These are phyloP conservation scores for Escovopsis sp. DNA, from an alignment of 2,329 filamentous ascomycete species.

Conservation along the genomic window DNA sequence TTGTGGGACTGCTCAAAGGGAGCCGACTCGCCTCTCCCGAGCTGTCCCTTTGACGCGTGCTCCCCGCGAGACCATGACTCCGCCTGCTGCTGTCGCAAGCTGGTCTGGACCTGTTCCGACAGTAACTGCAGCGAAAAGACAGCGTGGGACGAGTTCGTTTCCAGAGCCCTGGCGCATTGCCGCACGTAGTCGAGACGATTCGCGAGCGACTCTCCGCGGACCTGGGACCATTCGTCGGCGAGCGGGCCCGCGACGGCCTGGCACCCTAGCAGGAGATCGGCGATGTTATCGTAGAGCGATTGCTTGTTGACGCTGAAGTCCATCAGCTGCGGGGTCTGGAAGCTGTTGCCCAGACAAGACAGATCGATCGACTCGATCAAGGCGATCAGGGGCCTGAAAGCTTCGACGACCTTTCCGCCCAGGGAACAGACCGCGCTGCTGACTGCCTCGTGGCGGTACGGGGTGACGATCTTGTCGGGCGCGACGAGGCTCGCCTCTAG, in stretches of 20 bases:
- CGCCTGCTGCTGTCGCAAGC: slow-evolving; percentile 28
- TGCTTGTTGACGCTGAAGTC: slow-evolving; percentile 91
- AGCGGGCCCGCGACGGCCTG: slow-evolving; percentile 85
- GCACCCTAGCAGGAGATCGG: slow-evolving; percentile 74
- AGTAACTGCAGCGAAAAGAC: slow-evolving; percentile 78
- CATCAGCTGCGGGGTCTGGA: slow-evolving; percentile 70
- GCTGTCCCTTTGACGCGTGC: slow-evolving; percentile 30
- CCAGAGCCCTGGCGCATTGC: slow-evolving; percentile 62
- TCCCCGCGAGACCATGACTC: slow-evolving; percentile 32
- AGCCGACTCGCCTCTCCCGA: slow-evolving; percentile 44
- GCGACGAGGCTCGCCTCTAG: slow-evolving; percentile 71
- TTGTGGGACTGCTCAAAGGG: slow-evolving; percentile 40
- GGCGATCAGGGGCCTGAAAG: slow-evolving; percentile 79
- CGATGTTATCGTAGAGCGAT: slow-evolving; percentile 81
- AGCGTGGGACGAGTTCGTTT: slow-evolving; percentile 75
- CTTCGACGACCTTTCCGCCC: slow-evolving; percentile 68
- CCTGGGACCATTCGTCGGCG: slow-evolving; percentile 88
- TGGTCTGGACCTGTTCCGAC: slow-evolving; percentile 60
- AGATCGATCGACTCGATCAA: slow-evolving; percentile 88
- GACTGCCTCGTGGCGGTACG: slow-evolving; percentile 62
- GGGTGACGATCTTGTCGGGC: slow-evolving; percentile 68
- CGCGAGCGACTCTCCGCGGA: slow-evolving; percentile 80
- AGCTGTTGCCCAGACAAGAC: slow-evolving; percentile 58
- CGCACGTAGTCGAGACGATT: slow-evolving; percentile 71
- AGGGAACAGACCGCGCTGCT: slow-evolving; percentile 70